A percentile compares a stretch with the other conserved stretches of the same genome.
Evolutionary conservation across 805 yeast genomes (phyloP).

Genomic region (Peterozyma toletana): DNA sequence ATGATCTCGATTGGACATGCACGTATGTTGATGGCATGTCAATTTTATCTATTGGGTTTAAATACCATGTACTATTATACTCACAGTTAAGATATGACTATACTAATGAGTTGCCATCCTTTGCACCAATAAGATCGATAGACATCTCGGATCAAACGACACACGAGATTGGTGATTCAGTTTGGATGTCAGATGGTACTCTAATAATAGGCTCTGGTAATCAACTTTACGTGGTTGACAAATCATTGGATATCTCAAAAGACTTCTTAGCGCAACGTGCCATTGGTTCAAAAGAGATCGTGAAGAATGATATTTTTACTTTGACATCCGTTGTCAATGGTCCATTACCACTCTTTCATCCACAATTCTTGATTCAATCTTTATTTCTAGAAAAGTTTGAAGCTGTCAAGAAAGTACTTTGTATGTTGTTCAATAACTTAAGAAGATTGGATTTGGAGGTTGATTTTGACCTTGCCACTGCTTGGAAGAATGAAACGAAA

Average conservation of each 20-base stretch:
- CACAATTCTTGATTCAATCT: slow-evolving; percentile 76
- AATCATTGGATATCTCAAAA: slow-evolving; percentile 42
- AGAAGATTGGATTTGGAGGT: slow-evolving; percentile 44
- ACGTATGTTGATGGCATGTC: slow-evolving; percentile 52
- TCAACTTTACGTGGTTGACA: slow-evolving; percentile 79
- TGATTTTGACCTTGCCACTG: slow-evolving; percentile 12
- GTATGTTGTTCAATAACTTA: slow-evolving; percentile 42
- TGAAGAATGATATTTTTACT: slow-evolving; percentile 52
- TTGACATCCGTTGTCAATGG: slow-evolving; percentile 79
- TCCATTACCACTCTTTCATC: slow-evolving; percentile 85
- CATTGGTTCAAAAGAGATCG: slow-evolving; percentile 51
- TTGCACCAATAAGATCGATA: slow-evolving; percentile 65
- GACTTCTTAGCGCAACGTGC: slow-evolving; percentile 47
- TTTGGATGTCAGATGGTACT: slow-evolving; percentile 77
- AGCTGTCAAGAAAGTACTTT: slow-evolving; percentile 50
- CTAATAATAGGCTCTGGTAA: slow-evolving; percentile 85
- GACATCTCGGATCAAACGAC: slow-evolving; percentile 67
- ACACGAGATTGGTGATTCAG: slow-evolving; percentile 81
- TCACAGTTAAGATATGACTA: slow-evolving; percentile 86
- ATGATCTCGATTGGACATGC: slow-evolving; percentile 86
- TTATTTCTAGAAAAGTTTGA: slow-evolving; percentile 53
- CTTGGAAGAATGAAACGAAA: slow-evolving; percentile 3
- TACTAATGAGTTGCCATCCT: slow-evolving; percentile 72
- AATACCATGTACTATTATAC: slow-evolving; percentile 53
- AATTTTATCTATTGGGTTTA: slow-evolving; percentile 75